Conservation (phyloP, 176 grass and related monocot genomes). For the Cenchrus purpureus region DNA sequence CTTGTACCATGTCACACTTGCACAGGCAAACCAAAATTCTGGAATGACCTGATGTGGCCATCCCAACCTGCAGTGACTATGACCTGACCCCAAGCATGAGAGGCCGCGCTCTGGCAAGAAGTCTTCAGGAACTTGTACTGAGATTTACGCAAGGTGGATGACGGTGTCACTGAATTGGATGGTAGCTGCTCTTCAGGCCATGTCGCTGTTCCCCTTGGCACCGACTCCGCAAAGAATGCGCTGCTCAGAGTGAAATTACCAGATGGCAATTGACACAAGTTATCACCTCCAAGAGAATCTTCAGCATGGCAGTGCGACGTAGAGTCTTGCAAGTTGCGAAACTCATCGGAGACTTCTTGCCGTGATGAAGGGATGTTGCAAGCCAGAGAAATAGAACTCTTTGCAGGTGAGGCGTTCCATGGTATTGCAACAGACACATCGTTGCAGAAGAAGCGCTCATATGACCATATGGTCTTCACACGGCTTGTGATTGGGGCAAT, state of each 20-base stretch:
- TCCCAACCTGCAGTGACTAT: slow-evolving; percentile 86
- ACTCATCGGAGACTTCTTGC: slow-evolving; percentile 45
- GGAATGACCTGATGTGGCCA: slow-evolving; percentile 88
- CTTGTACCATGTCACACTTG: slow-evolving; percentile 57
- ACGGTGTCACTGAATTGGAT: slow-evolving; percentile 40
- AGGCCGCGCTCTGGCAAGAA: slow-evolving; percentile 73
- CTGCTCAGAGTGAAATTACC: slow-evolving; percentile 63
- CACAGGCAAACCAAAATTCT: slow-evolving; percentile 89
- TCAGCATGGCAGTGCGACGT: slow-evolving; percentile 18
- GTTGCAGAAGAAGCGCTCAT: slow-evolving; percentile 67
- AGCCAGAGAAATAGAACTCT: slow-evolving; percentile 45
- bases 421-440: slow-evolving; percentile 74
- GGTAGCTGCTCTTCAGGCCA: slow-evolving; percentile 95
- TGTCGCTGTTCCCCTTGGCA: slow-evolving; percentile 63
- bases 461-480: slow-evolving; percentile 59
- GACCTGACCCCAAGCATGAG: slow-evolving; percentile 88
- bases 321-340: slow-evolving; percentile 15
- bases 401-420: slow-evolving; percentile 60
- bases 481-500: slow-evolving; percentile 43
- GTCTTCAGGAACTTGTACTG: slow-evolving; percentile 86
- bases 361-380: slow-evolving; percentile 55
- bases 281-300: slow-evolving; percentile 42
- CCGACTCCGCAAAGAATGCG: slow-evolving; percentile 58
- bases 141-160: slow-evolving; percentile 63
- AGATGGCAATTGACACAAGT: slow-evolving; percentile 45